A percentile compares a stretch with the other conserved stretches of the same genome.
Evolutionary conservation across 305 asterid genomes (phyloP).

Genomic region (Fraxinus xanthoxyloides): DNA sequence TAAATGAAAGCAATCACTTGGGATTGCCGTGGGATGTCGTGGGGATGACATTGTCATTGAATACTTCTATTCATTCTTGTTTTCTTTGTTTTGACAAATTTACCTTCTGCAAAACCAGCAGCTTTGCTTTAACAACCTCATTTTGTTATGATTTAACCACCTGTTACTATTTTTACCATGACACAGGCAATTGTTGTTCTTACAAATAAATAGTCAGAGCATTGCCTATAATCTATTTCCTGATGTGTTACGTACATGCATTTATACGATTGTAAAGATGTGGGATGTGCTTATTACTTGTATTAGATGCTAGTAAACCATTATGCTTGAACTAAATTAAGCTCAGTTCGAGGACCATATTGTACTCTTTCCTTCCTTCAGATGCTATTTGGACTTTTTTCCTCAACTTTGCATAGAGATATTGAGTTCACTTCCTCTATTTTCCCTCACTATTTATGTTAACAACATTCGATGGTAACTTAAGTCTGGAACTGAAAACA

Average conservation of each 20-base stretch:
- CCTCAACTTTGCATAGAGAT: not conserved
- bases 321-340: not conserved
- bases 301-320: not conserved
- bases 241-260: not conserved
- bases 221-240: not conserved
- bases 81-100: not conserved
- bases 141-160: not conserved
- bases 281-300: not conserved
- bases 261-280: not conserved
- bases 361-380: conserved; percentile 2
- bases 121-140: not conserved
- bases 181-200: not conserved
- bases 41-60: not conserved
- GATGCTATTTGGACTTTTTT: not conserved
- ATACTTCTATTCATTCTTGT: not conserved
- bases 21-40: not conserved
- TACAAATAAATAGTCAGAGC: not conserved
- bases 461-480: not conserved
- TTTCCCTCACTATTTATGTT: not conserved
- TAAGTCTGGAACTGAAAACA: too few relatives aligned
- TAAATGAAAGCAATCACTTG: not conserved
- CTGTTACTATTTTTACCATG: not conserved
- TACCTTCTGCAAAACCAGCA: conserved; percentile 9
- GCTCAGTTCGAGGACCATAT: not conserved
- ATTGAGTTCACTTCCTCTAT: not conserved